phyloP scores from a whole-genome alignment of 208 protist species.

The Leishmania lainsoni region DNA sequence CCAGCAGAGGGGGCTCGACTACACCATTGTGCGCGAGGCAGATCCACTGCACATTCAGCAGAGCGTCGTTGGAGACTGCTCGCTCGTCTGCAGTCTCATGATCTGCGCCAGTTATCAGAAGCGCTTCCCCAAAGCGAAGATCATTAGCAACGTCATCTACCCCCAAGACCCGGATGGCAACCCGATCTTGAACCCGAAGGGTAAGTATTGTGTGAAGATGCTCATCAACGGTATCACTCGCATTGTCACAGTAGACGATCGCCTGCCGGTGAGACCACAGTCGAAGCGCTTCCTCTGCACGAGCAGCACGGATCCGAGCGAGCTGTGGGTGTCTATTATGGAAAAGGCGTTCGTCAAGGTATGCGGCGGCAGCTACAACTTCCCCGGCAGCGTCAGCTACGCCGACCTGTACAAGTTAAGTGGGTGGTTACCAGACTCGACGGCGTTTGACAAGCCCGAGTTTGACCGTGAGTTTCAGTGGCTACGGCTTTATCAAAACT shows the following conservation, averaged over 20 bases:
- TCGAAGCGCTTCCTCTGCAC: slow-evolving; percentile 41
- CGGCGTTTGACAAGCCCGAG: slow-evolving; percentile 36
- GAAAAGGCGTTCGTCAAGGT: slow-evolving; percentile 91
- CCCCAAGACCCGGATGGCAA: slow-evolving; percentile 78
- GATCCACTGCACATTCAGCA: slow-evolving; percentile 86
- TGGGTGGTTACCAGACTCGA: slow-evolving; percentile 85
- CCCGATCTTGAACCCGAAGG: slow-evolving; percentile 83
- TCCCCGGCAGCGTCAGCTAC: slow-evolving; percentile 80
- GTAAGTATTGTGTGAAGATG: slow-evolving; percentile 92
- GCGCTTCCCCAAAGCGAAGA: slow-evolving; percentile 78
- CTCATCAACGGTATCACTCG: slow-evolving; percentile 92
- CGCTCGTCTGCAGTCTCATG: slow-evolving; percentile 80
- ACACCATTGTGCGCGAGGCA: slow-evolving; percentile 59
- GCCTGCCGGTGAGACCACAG: slow-evolving; percentile 62
- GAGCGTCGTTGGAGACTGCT: slow-evolving; percentile 88
- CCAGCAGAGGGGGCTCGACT: slow-evolving; percentile 19
- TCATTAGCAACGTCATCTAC: slow-evolving; percentile 90
- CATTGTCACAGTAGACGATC: slow-evolving; percentile 89
- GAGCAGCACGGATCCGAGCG: slow-evolving; percentile 45
- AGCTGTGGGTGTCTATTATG: slow-evolving; percentile 86
- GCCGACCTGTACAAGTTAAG: slow-evolving; percentile 89
- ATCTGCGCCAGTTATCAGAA: slow-evolving; percentile 82
- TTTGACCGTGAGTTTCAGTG: slow-evolving; percentile 82
- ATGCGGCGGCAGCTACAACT: slow-evolving; percentile 85
- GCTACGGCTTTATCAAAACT: slow-evolving; percentile 58